Evolutionary conservation across 1,284 basidiomycete genomes (phyloP).

Genomic region (Calocybe gambosa): DNA sequence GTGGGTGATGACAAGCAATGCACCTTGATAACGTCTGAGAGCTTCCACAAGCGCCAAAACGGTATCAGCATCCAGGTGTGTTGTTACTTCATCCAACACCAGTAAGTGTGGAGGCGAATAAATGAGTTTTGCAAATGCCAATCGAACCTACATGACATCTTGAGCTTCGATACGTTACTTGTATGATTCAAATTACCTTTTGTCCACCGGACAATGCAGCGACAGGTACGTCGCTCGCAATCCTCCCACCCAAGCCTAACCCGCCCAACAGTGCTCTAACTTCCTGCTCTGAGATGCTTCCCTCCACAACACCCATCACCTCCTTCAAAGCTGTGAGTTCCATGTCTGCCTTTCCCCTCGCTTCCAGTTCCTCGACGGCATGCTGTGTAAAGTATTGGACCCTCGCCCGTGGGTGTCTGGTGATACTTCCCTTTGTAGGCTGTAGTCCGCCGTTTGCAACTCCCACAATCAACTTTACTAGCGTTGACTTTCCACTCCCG

Average conservation of each 20-base stretch:
- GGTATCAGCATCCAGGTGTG: constrained; percentile 65
- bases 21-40: constrained; percentile 50
- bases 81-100: constrained; percentile 62
- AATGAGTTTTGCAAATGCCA: constrained; percentile 41
- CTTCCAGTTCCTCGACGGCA: constrained; percentile 46
- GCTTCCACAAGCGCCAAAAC: constrained; percentile 55
- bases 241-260: constrained; percentile 43
- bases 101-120: constrained; percentile 49
- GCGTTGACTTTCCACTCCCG: constrained; percentile 52
- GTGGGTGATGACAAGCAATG: constrained; percentile 62
- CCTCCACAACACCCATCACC: constrained; percentile 25
- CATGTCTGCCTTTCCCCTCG: constrained; percentile 14
- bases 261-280: constrained; percentile 41
- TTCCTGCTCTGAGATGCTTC: constrained; percentile 35
- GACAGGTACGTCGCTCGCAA: constrained; percentile 40
- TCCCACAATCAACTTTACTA: constrained; percentile 53
- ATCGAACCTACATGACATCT: constrained; percentile 23
- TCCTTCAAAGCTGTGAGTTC: constrained; percentile 34
- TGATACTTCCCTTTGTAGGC: constrained; percentile 48
- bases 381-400: constrained; percentile 57
- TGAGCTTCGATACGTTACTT: background rate
- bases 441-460: constrained; percentile 25
- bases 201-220: constrained; percentile 54
- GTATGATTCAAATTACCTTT: constrained; percentile 29
- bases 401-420: constrained; percentile 49